Evolutionary conservation across 805 yeast species (phyloP), one percentile per base, ranked within the genome.

Genomic region (Blastobotrys parvus): DNA sequence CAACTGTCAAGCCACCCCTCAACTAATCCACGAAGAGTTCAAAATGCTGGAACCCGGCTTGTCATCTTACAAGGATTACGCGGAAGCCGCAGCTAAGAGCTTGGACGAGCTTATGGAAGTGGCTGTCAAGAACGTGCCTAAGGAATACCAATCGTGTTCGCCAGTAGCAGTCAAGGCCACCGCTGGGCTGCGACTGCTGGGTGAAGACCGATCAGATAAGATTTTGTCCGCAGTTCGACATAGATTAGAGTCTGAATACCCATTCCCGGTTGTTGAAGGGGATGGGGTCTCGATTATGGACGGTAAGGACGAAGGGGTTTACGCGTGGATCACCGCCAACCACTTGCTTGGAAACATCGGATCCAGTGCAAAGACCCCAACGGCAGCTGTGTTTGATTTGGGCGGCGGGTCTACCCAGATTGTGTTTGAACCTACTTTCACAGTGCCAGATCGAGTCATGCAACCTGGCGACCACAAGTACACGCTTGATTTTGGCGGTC

Each of bases 331-430:
- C 62, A 92, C 99, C 21, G 80, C 96, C 40, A 92, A 92, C 68
- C 92, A 80, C 62, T 69, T 92, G 51, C 72, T 90, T 54, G 97
- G 97, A 34, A 92, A 90, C 68, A 90, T 92, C 61, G 98, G 97
- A 13, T 60, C 71, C n/a, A 61, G 64, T 25, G 80, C 76, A 33
- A 82, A 81, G 63, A 61, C 67, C 20, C 88, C 95, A 23, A 92
- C 98, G 10, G 95, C 94, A 39, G 98, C 97, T 18, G 95, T 92
- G 8, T 92, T 92, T 58, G 99, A 92, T 63, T 75, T 92, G 47
- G 99, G 98, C 55, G 98, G 98, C 57, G 97, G 97, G 3, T 87
- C 97, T 4, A 92, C 99, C 11, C 98, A 94, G 68, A 88, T 92
- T 67, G 99, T 92, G 4, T 92, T 92, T 63, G 97, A 92, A 70